A percentile compares a stretch with the other conserved stretches of the same genome.
These are phyloP conservation scores for Kuraishia hungarica DNA, from an alignment of 805 yeast genomes.

Conservation along the genomic window DNA sequence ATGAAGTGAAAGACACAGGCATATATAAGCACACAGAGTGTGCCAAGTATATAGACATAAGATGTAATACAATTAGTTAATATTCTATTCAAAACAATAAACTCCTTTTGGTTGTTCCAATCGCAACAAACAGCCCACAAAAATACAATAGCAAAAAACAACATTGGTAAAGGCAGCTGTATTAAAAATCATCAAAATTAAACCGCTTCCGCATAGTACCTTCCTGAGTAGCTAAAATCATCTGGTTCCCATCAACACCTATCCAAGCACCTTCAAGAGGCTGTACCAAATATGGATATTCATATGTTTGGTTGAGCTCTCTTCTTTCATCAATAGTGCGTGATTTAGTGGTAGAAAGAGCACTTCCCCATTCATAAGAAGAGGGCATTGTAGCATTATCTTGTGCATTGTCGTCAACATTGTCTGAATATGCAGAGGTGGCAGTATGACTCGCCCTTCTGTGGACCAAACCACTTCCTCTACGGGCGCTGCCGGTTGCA, in stretches of 20 bases:
- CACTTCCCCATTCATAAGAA: background rate
- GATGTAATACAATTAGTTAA: no score
- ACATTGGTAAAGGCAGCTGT: background rate
- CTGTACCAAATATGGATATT: conserved; percentile 64
- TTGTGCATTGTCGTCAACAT: background rate
- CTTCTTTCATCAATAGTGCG: conserved; percentile 71
- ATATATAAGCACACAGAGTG: no score
- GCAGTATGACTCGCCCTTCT: background rate
- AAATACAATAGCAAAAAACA: conserved; percentile 1
- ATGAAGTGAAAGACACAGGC: no score
- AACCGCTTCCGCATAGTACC: conserved; percentile 21
- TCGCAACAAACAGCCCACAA: background rate
- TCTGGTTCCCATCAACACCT: conserved; percentile 51
- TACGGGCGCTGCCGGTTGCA: conserved; percentile 5
- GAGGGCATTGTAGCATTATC: background rate
- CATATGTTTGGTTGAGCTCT: conserved; percentile 63
- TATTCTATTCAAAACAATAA: background rate
- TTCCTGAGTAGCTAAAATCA: conserved; percentile 36
- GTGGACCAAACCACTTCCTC: background rate
- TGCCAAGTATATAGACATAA: background rate
- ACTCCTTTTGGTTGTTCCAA: background rate
- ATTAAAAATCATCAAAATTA: conserved; percentile 16
- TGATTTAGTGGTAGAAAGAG: conserved; percentile 18
- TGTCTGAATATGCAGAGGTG: background rate
- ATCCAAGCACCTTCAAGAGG: conserved; percentile 83